phyloP scores from a whole-genome alignment of 163 green algal genomes.

The Coccomyxa subellipsoidea region DNA sequence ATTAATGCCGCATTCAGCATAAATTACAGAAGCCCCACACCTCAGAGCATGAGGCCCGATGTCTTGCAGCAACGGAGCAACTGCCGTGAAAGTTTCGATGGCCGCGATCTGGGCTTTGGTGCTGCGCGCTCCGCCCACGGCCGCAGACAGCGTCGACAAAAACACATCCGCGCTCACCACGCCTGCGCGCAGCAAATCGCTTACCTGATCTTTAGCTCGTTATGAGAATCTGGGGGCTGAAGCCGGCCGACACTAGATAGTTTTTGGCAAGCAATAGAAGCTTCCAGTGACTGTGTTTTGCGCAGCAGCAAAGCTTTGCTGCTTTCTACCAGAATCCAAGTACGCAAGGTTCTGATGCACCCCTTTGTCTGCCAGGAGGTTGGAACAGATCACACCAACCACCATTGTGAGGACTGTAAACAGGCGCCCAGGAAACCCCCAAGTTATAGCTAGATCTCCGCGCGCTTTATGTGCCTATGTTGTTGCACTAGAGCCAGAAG shows the following conservation, averaged over 20 bases:
- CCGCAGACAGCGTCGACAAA: slow-evolving; percentile 18
- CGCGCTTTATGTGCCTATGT: too few species aligned
- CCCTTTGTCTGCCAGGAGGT: too few species aligned
- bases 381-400: too few species aligned
- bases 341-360: too few species aligned
- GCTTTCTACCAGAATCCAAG: too few species aligned
- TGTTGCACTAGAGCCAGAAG: too few species aligned
- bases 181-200: neutral
- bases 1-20: neutral
- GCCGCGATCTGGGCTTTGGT: slow-evolving; percentile 28
- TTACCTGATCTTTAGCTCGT: neutral
- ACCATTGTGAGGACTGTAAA: too few species aligned
- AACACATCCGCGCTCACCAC: slow-evolving; percentile 19
- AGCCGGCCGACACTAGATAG: neutral
- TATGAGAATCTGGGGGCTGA: neutral
- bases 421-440: too few species aligned
- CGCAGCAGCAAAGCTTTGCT: too few species aligned
- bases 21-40: neutral
- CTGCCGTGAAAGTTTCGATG: slow-evolving; percentile 22
- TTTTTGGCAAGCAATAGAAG: neutral
- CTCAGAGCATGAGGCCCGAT: neutral
- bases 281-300: neutral
- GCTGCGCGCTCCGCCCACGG: slow-evolving; percentile 15
- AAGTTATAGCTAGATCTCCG: too few species aligned
- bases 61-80: neutral